Percentiles rank a stretch among this genome's conserved stretches.
Conservation (phyloP, 139 green algal genomes). For the Yamagishiella unicocca region DNA sequence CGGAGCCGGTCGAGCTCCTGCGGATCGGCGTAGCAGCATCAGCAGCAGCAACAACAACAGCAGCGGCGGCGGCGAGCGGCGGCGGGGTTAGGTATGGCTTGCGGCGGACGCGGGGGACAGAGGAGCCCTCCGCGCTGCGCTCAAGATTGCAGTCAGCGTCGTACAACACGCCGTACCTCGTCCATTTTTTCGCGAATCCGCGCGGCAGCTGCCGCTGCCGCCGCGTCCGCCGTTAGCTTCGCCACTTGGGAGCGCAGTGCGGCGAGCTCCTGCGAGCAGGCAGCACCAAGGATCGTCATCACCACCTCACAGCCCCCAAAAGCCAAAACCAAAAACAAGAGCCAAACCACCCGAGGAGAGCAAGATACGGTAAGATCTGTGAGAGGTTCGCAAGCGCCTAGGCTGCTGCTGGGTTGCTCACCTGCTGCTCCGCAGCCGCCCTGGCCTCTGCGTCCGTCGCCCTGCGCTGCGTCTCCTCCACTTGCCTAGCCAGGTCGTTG, state of each 20-base stretch:
- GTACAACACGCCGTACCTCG: background rate
- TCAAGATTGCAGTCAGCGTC: too few species aligned
- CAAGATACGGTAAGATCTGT: too few species aligned
- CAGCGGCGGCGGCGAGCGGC: too few species aligned
- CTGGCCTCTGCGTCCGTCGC: background rate
- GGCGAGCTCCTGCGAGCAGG: constrained; percentile 18
- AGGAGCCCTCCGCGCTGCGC: too few species aligned
- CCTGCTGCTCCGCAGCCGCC: constrained; percentile 15
- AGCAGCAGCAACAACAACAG: too few species aligned
- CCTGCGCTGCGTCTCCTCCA: constrained; percentile 22
- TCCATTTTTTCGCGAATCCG: constrained; percentile 43
- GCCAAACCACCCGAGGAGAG: too few species aligned
- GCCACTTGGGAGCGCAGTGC: constrained; percentile 19
- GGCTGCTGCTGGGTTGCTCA: background rate
- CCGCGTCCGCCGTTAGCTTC: constrained; percentile 11
- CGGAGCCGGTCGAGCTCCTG: constrained; percentile 53
- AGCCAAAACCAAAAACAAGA: too few species aligned
- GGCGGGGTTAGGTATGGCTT: too few species aligned
- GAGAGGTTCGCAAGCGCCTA: background rate
- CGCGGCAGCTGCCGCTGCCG: background rate
- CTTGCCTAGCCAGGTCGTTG: background rate
- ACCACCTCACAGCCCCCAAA: too few species aligned
- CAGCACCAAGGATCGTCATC: too few species aligned
- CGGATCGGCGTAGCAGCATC: too few species aligned
- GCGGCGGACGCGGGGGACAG: too few species aligned